phyloP scores from a whole-genome alignment of 768 basidiomycete genomes.

The Tricholomella constricta region DNA sequence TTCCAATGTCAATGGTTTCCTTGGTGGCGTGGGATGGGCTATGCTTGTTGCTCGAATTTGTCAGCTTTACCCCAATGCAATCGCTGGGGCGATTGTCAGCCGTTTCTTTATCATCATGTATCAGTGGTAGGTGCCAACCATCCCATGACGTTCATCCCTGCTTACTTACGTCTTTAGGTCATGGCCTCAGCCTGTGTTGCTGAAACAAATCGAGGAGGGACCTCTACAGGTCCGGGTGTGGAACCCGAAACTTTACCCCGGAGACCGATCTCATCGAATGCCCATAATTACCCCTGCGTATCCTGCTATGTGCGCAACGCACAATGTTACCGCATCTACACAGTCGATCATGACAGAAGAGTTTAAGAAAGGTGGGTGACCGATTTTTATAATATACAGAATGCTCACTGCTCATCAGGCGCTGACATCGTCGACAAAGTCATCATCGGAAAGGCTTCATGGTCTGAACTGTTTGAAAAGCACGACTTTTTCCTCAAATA shows the following conservation, averaged over 20 bases:
- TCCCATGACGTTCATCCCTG: not conserved
- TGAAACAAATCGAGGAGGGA: slow-evolving; percentile 96
- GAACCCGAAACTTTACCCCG: slow-evolving; percentile 97
- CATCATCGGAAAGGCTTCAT: slow-evolving; percentile 76
- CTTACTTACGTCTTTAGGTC: slow-evolving; percentile 54
- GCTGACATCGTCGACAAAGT: slow-evolving; percentile 94
- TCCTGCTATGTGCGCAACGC: slow-evolving; percentile 98
- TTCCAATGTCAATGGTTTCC: slow-evolving; percentile 96
- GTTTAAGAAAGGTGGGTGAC: slow-evolving; percentile 77
- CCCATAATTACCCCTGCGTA: slow-evolving; percentile 99
- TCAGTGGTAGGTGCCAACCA: slow-evolving; percentile 69
- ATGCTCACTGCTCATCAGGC: slow-evolving; percentile 47
- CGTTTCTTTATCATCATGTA: slow-evolving; percentile 99
- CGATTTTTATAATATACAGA: not conserved
- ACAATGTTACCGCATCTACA: slow-evolving; percentile 95
- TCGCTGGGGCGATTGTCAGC: slow-evolving; percentile 93
- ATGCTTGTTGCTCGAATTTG: slow-evolving; percentile 99
- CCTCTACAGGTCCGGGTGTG: slow-evolving; percentile 92
- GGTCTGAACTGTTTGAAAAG: slow-evolving; percentile 93
- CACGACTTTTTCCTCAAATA: slow-evolving; percentile 99
- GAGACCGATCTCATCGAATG: slow-evolving; percentile 95
- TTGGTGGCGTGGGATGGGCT: slow-evolving; percentile 98
- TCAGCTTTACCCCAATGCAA: slow-evolving; percentile 94
- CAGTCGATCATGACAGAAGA: slow-evolving; percentile 96
- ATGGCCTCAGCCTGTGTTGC: slow-evolving; percentile 97